Conservation (phyloP, 179 eudicot genomes). For the Pouteria campechiana region DNA sequence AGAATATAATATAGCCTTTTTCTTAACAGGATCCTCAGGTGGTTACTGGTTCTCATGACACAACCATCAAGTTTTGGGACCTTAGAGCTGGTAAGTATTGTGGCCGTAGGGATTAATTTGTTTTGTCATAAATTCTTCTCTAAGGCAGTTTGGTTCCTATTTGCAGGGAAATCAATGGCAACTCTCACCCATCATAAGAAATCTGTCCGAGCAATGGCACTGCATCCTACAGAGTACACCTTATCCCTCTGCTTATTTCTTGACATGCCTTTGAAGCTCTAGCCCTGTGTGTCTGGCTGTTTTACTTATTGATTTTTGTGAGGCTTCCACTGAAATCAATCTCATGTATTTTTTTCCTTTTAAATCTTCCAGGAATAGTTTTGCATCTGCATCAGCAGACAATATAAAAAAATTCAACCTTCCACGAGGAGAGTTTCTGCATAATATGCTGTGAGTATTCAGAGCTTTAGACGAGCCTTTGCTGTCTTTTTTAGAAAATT, state of each 20-base stretch:
- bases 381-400: slow-evolving; percentile 98
- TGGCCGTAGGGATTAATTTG: not conserved
- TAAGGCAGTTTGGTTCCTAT: slow-evolving; percentile 2
- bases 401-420: slow-evolving; percentile 85
- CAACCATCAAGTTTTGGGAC: slow-evolving; percentile 96
- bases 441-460: slow-evolving; percentile 93
- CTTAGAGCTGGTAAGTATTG: slow-evolving; percentile 49
- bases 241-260: not conserved
- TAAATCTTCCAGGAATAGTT: slow-evolving; percentile 52
- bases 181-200: slow-evolving; percentile 95
- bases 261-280: not conserved
- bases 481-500: too few relatives aligned
- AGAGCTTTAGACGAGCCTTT: too few relatives aligned
- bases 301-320: not conserved
- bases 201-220: slow-evolving; percentile 95
- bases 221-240: slow-evolving; percentile 90
- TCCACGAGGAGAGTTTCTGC: slow-evolving; percentile 97
- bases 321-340: not conserved
- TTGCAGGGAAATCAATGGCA: slow-evolving; percentile 74
- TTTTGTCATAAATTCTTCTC: not conserved
- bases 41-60: slow-evolving; percentile 89
- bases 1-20: slow-evolving; percentile 5
- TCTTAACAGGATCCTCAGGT: slow-evolving; percentile 92
- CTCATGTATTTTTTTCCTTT: slow-evolving; percentile 3
- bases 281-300: not conserved